These are phyloP conservation scores for Isabelozyma heimii DNA, from an alignment of 805 yeast genomes.

Conservation along the genomic window DNA sequence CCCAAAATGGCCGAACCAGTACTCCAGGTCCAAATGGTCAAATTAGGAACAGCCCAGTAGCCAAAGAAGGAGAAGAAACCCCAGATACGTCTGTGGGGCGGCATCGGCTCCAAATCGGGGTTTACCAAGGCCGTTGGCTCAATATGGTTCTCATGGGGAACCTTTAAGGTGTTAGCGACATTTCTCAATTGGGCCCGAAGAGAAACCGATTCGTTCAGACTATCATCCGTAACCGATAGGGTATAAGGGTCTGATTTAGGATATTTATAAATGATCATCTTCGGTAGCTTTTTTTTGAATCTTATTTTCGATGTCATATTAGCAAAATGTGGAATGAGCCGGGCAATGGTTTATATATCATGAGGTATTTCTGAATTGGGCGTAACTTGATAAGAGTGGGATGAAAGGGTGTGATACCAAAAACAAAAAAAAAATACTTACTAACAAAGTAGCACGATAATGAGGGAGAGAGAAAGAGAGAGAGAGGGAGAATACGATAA, in stretches of 20 bases:
- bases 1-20: constrained; percentile 43
- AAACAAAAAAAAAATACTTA: too few species aligned
- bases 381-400: neutral
- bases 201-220: neutral
- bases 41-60: constrained; percentile 42
- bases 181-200: neutral
- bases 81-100: constrained; percentile 45
- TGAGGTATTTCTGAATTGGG: neutral
- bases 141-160: constrained; percentile 3
- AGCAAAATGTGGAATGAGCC: neutral
- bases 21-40: constrained; percentile 35
- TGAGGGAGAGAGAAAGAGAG: too few species aligned
- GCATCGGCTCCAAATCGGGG: constrained; percentile 25
- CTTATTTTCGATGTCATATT: neutral
- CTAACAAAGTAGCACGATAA: too few species aligned
- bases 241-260: neutral
- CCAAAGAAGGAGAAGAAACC: constrained; percentile 35
- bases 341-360: neutral
- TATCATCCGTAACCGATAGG: neutral
- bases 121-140: constrained; percentile 3
- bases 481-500: too few species aligned
- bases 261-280: neutral
- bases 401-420: neutral
- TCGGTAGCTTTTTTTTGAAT: neutral
- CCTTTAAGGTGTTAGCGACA: neutral